These are phyloP conservation scores for Kodamaea hsintzibuensis DNA, from an alignment of 805 yeast genomes.

Conservation along the genomic window DNA sequence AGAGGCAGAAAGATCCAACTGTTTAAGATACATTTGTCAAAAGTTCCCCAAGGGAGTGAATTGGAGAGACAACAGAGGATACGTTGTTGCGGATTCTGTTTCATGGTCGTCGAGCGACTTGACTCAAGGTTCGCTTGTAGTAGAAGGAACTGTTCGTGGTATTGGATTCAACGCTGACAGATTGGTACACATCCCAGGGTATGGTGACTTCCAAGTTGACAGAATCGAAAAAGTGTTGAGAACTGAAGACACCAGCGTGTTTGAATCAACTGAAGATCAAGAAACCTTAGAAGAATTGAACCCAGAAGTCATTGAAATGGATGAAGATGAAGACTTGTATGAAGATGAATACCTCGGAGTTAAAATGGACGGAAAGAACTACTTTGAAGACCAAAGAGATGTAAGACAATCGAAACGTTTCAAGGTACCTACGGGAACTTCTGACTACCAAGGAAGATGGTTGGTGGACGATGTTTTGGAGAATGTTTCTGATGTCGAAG, in stretches of 20 bases:
- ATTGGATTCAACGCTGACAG: constrained; percentile 76
- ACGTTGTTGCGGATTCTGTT: constrained; percentile 72
- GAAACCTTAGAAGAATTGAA: constrained; percentile 63
- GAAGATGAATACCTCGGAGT: constrained; percentile 42
- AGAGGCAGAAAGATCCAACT: constrained; percentile 67
- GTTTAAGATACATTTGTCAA: constrained; percentile 77
- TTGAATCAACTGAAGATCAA: constrained; percentile 40
- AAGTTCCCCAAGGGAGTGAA: constrained; percentile 79
- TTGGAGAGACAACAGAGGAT: constrained; percentile 95
- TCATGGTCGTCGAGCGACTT: constrained; percentile 35
- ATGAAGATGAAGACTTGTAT: constrained; percentile 28
- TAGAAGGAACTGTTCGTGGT: constrained; percentile 89
- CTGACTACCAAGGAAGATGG: constrained; percentile 80
- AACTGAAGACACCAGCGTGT: constrained; percentile 25
- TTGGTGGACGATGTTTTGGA: constrained; percentile 56
- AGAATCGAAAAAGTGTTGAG: constrained; percentile 54
- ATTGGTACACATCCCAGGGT: constrained; percentile 81
- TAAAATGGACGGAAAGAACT: constrained; percentile 56
- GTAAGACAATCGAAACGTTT: constrained; percentile 25
- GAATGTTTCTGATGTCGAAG: constrained; percentile 46
- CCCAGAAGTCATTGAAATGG: constrained; percentile 54
- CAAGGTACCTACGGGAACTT: constrained; percentile 66
- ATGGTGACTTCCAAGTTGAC: constrained; percentile 83
- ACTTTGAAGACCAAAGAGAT: constrained; percentile 36
- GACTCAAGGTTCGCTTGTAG: constrained; percentile 45